Evolutionary conservation across 768 basidiomycete genomes (phyloP).

Genomic region (Epithele typhae): DNA sequence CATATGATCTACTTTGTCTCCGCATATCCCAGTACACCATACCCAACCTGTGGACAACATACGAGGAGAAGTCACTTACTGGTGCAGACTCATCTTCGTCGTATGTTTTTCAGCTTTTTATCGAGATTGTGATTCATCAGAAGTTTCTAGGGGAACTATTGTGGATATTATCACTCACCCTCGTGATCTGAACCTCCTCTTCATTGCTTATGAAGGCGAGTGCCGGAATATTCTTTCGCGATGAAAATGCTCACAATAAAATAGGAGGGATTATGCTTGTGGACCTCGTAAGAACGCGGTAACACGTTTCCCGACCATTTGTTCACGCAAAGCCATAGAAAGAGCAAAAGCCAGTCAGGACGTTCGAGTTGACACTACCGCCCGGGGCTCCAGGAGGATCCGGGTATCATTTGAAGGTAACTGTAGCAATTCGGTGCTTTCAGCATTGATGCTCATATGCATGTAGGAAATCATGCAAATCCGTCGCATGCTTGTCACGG

Average conservation of each 20-base stretch:
- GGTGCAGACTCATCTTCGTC: background rate
- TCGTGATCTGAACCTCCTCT: conserved; percentile 64
- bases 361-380: conserved; percentile 65
- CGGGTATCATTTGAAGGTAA: conserved; percentile 53
- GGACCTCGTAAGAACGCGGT: conserved; percentile 47
- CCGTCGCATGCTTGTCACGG: conserved; percentile 65
- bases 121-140: background rate
- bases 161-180: conserved; percentile 68
- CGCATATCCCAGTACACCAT: conserved; percentile 63
- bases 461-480: conserved; percentile 65
- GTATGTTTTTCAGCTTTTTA: background rate
- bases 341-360: conserved; percentile 47
- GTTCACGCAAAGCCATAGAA: conserved; percentile 29
- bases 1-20: conserved; percentile 72
- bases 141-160: conserved; percentile 29
- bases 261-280: conserved; percentile 57
- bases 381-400: conserved; percentile 82
- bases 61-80: conserved; percentile 52
- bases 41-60: conserved; percentile 72
- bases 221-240: too few species aligned
- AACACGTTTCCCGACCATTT: too few species aligned
- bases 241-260: too few species aligned
- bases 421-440: too few species aligned
- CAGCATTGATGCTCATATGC: too few species aligned
- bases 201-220: conserved; percentile 73